Evolutionary conservation across 441 rosid genomes (phyloP), one percentile per base, ranked within the genome.

Genomic region (Erodium trifolium): DNA sequence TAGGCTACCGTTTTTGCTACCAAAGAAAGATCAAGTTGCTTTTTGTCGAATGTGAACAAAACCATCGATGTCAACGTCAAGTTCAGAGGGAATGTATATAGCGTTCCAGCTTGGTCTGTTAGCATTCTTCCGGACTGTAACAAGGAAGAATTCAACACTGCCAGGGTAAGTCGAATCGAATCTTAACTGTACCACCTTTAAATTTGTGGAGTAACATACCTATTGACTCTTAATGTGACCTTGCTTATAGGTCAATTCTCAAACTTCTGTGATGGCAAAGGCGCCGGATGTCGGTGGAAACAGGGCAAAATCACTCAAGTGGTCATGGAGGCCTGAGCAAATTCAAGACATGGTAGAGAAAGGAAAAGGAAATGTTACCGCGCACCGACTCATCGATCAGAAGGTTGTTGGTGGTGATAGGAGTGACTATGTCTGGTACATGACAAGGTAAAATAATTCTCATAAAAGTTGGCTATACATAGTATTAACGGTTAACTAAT

Each of bases 361-460:
- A 73, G 92, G 90, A 29, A 84, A 74, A 23, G 86, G 88, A 41
- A 70, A 72, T 2, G 65, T 78, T 18, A 59, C 77, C 13, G 70
- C 72, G 0, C 70, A 66, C n/a, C 72, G 64, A 18, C 35, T 92
- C 2, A 3, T 84, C 67, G 96, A 92, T 71, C 98, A 90, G 17
- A 92, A 92, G 67, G 71, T 39, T 2, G 63, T 75, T 12, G 75
- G 84, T 16, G 76, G 82, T 66, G 96, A 86, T 55, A 71, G 65
- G 2, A 84, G 85, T 37, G 98, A 90, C 68, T 90, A 90, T 39
- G 69, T 92, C 4, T 92, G 95, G 96, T 87, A 86, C 51, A 90
- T 87, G 81, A 86, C 89, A n/a, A 85, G 82, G 76, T 91, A 85
- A 74, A 23, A 23, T 23, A 23, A 23, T 23, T 23, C 27, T 23